These are phyloP conservation scores for Aureobasidium sp. DNA, from an alignment of 2,329 filamentous ascomycete genomes.

Conservation along the genomic window DNA sequence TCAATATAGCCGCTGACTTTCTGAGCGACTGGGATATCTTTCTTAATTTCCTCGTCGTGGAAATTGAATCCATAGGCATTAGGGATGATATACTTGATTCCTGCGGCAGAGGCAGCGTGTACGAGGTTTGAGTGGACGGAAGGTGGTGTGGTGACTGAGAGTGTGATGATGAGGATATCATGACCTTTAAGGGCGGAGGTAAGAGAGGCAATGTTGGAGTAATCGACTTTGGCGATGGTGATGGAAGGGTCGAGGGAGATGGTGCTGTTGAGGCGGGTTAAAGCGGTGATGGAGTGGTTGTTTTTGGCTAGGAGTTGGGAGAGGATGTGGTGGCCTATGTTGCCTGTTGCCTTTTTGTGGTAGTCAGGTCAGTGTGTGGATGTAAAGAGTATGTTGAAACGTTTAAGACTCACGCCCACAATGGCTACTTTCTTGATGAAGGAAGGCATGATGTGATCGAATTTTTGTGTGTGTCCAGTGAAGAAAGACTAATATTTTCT, in stretches of 20 bases:
- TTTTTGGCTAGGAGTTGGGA: slow-evolving; percentile 24
- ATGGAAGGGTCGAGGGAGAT: slow-evolving; percentile 27
- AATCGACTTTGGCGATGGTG: slow-evolving; percentile 19
- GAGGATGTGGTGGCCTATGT: slow-evolving; percentile 25
- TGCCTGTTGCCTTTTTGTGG: slow-evolving; percentile 21
- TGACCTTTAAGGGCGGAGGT: slow-evolving; percentile 23
- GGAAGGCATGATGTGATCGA: neutral
- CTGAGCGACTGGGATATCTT: slow-evolving; percentile 16
- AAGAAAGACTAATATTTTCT: no score
- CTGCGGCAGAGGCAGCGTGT: slow-evolving; percentile 21
- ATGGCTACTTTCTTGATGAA: slow-evolving; percentile 30
- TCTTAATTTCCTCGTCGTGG: slow-evolving; percentile 15
- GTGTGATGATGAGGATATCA: slow-evolving; percentile 27
- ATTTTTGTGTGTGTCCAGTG: no score
- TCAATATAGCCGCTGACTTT: slow-evolving; percentile 9
- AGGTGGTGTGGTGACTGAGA: slow-evolving; percentile 19
- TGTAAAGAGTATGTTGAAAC: no score
- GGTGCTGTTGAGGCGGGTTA: slow-evolving; percentile 31
- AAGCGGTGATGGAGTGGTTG: slow-evolving; percentile 29
- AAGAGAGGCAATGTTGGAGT: slow-evolving; percentile 18
- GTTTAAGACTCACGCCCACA: slow-evolving; percentile 24
- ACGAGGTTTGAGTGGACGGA: slow-evolving; percentile 21
- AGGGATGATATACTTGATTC: slow-evolving; percentile 25
- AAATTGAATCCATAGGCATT: slow-evolving; percentile 22
- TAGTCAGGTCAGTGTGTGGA: no score